Evolutionary conservation across 345 rosid species (phyloP).

Genomic region (Arabidopsis arenosa): DNA sequence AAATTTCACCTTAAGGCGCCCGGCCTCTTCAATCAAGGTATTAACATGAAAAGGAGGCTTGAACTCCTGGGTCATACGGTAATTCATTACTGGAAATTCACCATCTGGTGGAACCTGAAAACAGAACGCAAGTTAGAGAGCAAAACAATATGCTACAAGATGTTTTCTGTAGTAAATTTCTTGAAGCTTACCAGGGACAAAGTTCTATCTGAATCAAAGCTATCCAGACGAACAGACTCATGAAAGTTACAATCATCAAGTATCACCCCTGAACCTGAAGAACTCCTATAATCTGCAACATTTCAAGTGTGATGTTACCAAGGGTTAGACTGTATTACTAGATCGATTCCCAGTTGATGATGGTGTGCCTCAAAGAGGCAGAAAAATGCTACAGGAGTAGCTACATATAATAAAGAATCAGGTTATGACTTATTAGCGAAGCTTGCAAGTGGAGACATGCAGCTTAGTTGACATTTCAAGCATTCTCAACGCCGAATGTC

Average conservation of each 20-base stretch:
- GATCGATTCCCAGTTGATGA: constrained; percentile 25
- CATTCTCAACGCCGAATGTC: neutral
- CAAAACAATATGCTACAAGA: constrained; percentile 19
- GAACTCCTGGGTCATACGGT: constrained; percentile 98
- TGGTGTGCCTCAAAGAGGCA: constrained; percentile 23
- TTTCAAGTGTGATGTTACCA: neutral
- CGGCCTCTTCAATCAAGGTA: constrained; percentile 95
- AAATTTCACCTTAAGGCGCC: constrained; percentile 72
- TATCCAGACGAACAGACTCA: constrained; percentile 96
- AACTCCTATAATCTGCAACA: constrained; percentile 82
- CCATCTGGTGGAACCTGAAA: constrained; percentile 97
- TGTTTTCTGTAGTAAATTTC: neutral
- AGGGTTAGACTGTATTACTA: neutral
- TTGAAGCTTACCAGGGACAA: constrained; percentile 76
- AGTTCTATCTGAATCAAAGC: constrained; percentile 86
- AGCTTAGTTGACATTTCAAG: neutral
- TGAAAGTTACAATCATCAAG: constrained; percentile 99
- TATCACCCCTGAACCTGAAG: constrained; percentile 83
- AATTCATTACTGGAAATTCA: constrained; percentile 99
- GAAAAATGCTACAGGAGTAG: constrained; percentile 5
- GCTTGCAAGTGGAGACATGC: constrained; percentile 9
- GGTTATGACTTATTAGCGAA: constrained; percentile 15
- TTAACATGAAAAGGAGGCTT: constrained; percentile 96
- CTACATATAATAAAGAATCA: constrained; percentile 1
- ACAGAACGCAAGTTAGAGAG: constrained; percentile 36